Conservation (phyloP, 2,329 filamentous ascomycete species). For the Xylariaceae sp. region DNA sequence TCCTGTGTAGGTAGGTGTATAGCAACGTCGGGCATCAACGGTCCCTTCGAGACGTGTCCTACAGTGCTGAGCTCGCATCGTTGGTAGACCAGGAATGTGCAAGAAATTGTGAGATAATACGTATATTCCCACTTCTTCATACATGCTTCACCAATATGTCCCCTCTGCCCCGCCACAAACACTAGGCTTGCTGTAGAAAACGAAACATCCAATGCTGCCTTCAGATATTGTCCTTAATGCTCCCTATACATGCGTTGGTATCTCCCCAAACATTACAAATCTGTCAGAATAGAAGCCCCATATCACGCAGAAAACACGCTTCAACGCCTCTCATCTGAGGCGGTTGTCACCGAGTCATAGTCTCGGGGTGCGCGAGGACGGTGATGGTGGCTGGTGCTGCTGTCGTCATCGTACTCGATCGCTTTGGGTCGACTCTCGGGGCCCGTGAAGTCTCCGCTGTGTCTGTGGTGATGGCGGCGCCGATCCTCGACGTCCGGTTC, state of each 20-base stretch:
- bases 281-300: slow-evolving; percentile 1
- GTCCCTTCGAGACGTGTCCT: no score
- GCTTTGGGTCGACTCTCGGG: slow-evolving; percentile 16
- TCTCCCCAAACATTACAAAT: slow-evolving; percentile 4
- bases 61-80: no score
- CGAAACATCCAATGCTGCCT: not conserved
- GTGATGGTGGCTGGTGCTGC: slow-evolving; percentile 11
- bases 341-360: slow-evolving; percentile 13
- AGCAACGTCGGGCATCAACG: no score
- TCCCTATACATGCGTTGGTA: slow-evolving; percentile 5
- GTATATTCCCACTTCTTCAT: no score
- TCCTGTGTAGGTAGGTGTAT: no score
- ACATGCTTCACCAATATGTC: not conserved
- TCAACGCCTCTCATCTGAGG: slow-evolving; percentile 14
- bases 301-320: slow-evolving; percentile 1
- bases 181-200: not conserved
- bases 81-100: no score
- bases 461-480: slow-evolving; percentile 17
- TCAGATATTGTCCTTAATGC: not conserved
- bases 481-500: slow-evolving; percentile 17
- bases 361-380: slow-evolving; percentile 14
- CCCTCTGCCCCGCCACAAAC: not conserved
- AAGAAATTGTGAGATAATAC: no score
- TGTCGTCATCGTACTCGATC: slow-evolving; percentile 18
- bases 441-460: slow-evolving; percentile 15